Evolutionary conservation across 2,329 filamentous ascomycete genomes (phyloP).

Genomic region (Blastomyces parvus): DNA sequence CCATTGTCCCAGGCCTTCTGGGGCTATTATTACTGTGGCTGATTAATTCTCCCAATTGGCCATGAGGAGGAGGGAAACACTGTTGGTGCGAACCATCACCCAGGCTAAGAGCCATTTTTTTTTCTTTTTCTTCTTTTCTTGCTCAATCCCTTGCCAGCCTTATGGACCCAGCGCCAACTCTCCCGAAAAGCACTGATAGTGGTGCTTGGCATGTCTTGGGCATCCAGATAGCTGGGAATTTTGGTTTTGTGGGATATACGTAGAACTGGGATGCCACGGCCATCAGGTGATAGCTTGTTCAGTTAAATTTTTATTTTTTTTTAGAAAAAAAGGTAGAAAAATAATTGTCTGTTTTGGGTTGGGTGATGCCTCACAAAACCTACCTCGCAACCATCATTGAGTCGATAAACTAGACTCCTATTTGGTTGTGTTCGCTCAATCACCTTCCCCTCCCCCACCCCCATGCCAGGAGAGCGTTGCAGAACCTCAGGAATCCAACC

Average conservation of each 20-base stretch:
- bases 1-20: background rate
- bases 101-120: background rate
- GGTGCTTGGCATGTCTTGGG: conserved; percentile 4
- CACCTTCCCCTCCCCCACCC: background rate
- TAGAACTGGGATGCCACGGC: background rate
- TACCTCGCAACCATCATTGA: background rate
- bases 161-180: background rate
- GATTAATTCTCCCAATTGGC: background rate
- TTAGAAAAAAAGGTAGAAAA: no score
- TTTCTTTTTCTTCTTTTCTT: background rate
- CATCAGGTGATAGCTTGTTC: background rate
- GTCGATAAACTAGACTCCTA: background rate
- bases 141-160: background rate
- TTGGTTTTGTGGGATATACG: background rate
- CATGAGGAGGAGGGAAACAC: background rate
- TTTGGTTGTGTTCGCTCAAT: background rate
- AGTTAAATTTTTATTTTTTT: background rate
- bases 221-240: background rate
- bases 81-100: background rate
- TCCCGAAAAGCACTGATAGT: conserved; percentile 1
- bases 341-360: background rate
- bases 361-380: background rate
- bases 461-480: background rate
- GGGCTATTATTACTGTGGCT: background rate
- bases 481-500: background rate